Evolutionary conservation across 768 basidiomycete species (phyloP).

Genomic region (Termitomyces eurrhizus): DNA sequence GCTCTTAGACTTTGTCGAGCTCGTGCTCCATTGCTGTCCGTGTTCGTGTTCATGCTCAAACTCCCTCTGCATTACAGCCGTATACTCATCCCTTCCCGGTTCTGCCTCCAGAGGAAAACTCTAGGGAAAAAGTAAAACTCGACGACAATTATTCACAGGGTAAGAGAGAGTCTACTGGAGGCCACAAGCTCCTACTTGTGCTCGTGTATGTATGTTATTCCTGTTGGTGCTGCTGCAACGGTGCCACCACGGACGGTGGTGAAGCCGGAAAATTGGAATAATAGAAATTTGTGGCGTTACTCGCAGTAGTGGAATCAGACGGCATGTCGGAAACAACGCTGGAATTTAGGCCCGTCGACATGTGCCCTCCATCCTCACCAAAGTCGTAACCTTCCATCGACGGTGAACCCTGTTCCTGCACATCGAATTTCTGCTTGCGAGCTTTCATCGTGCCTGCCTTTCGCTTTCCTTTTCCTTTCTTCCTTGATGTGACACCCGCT

Average conservation of each 20-base stretch:
- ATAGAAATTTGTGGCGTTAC: neutral
- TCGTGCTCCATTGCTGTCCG: neutral
- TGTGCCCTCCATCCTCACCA: neutral
- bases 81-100: neutral
- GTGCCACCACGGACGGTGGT: neutral
- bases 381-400: neutral
- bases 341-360: too few species aligned
- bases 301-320: neutral
- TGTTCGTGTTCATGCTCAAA: too few species aligned
- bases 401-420: neutral
- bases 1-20: neutral
- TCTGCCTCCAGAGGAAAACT: neutral
- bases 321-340: neutral
- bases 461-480: neutral
- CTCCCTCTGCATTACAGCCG: neutral
- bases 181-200: neutral
- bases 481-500: neutral
- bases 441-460: neutral
- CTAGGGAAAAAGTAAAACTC: too few species aligned
- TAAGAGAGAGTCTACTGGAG: neutral
- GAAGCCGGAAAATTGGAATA: neutral
- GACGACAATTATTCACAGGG: too few species aligned
- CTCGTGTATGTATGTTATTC: neutral
- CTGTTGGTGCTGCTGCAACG: neutral
- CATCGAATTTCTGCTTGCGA: neutral